These are phyloP conservation scores for Gypsophila paniculata DNA, from an alignment of 179 eudicot species.

Conservation along the genomic window DNA sequence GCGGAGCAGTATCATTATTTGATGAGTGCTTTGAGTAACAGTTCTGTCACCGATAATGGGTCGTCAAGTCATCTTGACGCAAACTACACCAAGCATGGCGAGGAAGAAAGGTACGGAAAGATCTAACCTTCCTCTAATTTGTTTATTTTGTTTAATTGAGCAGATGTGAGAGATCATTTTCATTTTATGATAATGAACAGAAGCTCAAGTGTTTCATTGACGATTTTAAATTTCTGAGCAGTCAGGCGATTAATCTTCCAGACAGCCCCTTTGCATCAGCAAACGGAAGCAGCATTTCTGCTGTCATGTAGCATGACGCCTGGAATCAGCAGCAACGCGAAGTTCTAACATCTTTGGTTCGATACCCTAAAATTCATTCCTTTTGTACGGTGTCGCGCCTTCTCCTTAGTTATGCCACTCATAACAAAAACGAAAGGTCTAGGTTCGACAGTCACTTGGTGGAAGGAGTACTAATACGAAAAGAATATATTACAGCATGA, in stretches of 20 bases:
- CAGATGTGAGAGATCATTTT: neutral
- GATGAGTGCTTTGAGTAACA: neutral
- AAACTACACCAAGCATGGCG: neutral
- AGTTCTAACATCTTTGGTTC: slow-evolving; percentile 26
- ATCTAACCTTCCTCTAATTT: neutral
- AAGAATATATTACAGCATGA: slow-evolving; percentile 21
- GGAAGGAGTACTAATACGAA: slow-evolving; percentile 32
- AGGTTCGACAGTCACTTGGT: slow-evolving; percentile 18
- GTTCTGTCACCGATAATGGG: neutral
- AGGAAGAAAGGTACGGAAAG: neutral
- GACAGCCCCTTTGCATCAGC: slow-evolving; percentile 34
- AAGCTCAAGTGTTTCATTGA: neutral
- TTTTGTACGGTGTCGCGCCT: too few species aligned
- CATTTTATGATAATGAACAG: neutral
- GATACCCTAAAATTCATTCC: slow-evolving; percentile 22
- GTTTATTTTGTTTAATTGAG: neutral
- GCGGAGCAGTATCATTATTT: neutral
- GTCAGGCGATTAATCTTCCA: slow-evolving; percentile 32
- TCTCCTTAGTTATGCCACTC: neutral
- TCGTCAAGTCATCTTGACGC: neutral
- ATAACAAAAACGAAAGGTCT: slow-evolving; percentile 6
- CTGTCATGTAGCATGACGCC: slow-evolving; percentile 25
- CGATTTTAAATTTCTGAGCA: slow-evolving; percentile 13
- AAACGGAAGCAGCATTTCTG: slow-evolving; percentile 27
- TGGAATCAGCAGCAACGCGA: neutral